Percentiles rank a stretch among this genome's conserved stretches.
Conservation (phyloP, 805 yeast species). For the Hanseniaspora meyeri region DNA sequence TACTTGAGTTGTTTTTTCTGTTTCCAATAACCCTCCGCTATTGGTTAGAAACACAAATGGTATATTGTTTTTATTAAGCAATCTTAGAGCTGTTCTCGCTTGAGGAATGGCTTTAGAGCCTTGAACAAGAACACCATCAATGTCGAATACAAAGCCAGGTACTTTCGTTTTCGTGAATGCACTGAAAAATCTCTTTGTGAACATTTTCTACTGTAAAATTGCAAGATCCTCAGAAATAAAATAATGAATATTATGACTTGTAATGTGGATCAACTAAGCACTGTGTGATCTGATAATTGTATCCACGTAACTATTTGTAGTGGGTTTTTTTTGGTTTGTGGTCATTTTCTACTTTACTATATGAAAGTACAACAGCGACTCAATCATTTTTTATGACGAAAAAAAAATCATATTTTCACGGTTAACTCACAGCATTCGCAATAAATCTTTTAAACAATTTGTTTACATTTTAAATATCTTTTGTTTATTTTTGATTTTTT, state of each 20-base stretch:
- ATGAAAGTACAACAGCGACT: no score
- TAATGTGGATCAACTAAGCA: no score
- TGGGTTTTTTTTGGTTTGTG: not conserved
- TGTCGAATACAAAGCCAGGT: conserved; percentile 31
- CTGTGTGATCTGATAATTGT: no score
- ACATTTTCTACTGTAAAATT: not conserved
- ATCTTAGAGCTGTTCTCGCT: conserved; percentile 49
- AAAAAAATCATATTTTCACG: no score
- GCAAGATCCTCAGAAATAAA: no score
- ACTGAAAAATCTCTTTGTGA: not conserved
- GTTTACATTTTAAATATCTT: not conserved
- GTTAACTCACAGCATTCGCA: no score
- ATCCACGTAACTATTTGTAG: no score
- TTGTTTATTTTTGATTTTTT: no score
- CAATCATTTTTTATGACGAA: no score
- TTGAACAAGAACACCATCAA: conserved; percentile 78
- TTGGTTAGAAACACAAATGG: conserved; percentile 82
- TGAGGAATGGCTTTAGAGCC: conserved; percentile 55
- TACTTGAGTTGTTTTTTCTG: conserved; percentile 43
- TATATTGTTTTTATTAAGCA: conserved; percentile 40
- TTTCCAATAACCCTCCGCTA: conserved; percentile 75
- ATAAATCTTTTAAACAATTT: no score
- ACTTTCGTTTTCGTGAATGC: not conserved
- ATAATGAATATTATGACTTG: no score
- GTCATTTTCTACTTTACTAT: no score